Percentiles rank a stretch among this genome's conserved stretches.
These are phyloP conservation scores for Dendrocalamus sinicus DNA, from an alignment of 176 grass and related monocot species.

Conservation along the genomic window DNA sequence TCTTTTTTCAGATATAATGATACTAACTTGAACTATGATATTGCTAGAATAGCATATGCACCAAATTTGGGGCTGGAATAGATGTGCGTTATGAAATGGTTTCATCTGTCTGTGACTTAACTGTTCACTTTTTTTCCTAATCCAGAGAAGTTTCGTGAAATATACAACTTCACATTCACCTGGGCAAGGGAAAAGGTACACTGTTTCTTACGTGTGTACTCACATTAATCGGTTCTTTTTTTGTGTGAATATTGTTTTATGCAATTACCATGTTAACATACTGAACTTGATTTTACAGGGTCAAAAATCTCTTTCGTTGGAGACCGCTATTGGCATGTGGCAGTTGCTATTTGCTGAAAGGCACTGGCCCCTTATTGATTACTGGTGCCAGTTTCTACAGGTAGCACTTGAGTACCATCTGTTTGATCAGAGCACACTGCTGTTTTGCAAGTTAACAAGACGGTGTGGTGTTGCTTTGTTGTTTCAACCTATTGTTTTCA, in stretches of 20 bases:
- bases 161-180: constrained; percentile 97
- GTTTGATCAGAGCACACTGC: not conserved
- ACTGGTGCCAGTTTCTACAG: constrained; percentile 97
- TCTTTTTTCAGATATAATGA: not conserved
- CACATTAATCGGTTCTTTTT: not conserved
- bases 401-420: constrained; percentile 35
- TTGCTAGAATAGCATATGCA: not conserved
- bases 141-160: constrained; percentile 96
- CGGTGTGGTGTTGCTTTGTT: not conserved
- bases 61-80: too few species aligned
- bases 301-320: constrained; percentile 91
- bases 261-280: not conserved
- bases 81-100: too few species aligned
- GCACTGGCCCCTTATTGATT: constrained; percentile 85
- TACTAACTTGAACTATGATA: not conserved
- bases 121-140: constrained; percentile 43
- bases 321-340: constrained; percentile 99
- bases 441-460: not conserved
- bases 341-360: constrained; percentile 90
- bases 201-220: too few species aligned
- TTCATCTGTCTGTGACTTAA: too few species aligned
- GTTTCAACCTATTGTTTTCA: constrained; percentile 44
- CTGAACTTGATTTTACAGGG: constrained; percentile 62
- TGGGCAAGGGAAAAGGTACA: constrained; percentile 94
- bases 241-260: not conserved